Base-by-base conservation (phyloP, 2,329 filamentous ascomycete species). In the Aspergillus tubingensis region DNA sequence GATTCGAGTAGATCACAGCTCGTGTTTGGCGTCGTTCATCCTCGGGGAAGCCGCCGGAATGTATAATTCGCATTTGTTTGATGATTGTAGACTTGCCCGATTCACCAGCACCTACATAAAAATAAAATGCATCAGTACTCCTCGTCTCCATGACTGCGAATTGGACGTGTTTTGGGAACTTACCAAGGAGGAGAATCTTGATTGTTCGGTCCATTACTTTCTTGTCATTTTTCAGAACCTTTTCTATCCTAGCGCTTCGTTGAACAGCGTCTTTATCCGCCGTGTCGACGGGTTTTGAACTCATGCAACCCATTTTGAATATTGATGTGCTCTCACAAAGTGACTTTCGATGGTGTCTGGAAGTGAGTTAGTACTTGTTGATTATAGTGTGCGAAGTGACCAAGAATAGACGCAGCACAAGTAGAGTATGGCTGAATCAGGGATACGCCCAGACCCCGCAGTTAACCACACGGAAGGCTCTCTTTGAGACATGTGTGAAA, bases 51-150 rank as follows among this genome's bases (percentile, higher is more conserved):
- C 95, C 94, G 76, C 92, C 88, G 13, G 92, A 88, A 76, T 98
- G 95, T 70, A 99, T 97, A 77, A 99, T 88, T 77, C 94, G 94
- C 95, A 99, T 98, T 83, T 98, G 94, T 82, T 98, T 98, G 67
- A 98, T 86, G 61, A 98, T 93, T 1, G 94, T 98, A 8, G 94
- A 97, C 80, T 98, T 98, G 67, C 94, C 91, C 61, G 90, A 95
- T 80, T 98, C 94, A 74, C 94, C 94, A 70, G 94, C 94, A 77
- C 94, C 93, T 97, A 52, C 13, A 38, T 25, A 15, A 65, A 38
- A 43, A 17, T 43, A 4, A 3, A 27, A 27, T 27, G 8, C 15
- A 51, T 39, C 15, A 56, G 43, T 21, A 50, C 25, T 49, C 50
- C 21, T 47, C 27, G 19, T 27, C 17, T 19, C 15, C 32, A 13